Evolutionary conservation across 306 rosid species (phyloP).

Genomic region (Pyrus communis): DNA sequence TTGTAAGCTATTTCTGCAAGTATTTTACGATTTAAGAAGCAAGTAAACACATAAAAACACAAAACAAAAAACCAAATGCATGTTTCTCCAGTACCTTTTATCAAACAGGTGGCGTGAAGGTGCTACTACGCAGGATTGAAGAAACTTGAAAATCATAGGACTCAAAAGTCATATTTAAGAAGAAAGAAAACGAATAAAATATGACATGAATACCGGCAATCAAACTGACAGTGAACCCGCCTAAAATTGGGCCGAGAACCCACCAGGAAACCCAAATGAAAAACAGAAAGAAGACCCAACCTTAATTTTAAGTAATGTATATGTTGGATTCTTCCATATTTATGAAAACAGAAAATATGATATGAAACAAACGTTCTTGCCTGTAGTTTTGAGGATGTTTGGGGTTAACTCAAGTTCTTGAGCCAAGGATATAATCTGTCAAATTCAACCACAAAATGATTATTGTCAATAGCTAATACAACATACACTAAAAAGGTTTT

Average conservation of each 20-base stretch:
- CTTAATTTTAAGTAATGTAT: no score
- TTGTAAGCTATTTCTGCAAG: no score
- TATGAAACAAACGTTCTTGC: constrained; percentile 26
- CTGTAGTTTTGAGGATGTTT: constrained; percentile 45
- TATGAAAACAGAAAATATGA: background rate
- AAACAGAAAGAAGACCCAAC: no score
- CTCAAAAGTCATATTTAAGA: no score
- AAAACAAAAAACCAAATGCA: no score
- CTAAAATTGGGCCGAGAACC: no score
- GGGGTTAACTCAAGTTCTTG: constrained; percentile 60
- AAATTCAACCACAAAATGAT: background rate
- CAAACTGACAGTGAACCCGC: no score
- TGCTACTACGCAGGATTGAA: background rate
- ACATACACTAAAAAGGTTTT: background rate
- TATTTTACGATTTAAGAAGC: no score
- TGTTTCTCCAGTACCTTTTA: constrained; percentile 7
- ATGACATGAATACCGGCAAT: no score
- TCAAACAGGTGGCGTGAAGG: background rate
- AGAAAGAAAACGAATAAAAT: no score
- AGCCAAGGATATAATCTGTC: constrained; percentile 65
- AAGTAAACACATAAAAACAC: no score
- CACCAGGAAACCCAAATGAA: no score
- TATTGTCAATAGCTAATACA: background rate
- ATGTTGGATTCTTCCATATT: background rate
- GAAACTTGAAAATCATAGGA: constrained; percentile 1